phyloP scores from a whole-genome alignment of 106 monocot genomes.

The Platanthera zijinensis region DNA sequence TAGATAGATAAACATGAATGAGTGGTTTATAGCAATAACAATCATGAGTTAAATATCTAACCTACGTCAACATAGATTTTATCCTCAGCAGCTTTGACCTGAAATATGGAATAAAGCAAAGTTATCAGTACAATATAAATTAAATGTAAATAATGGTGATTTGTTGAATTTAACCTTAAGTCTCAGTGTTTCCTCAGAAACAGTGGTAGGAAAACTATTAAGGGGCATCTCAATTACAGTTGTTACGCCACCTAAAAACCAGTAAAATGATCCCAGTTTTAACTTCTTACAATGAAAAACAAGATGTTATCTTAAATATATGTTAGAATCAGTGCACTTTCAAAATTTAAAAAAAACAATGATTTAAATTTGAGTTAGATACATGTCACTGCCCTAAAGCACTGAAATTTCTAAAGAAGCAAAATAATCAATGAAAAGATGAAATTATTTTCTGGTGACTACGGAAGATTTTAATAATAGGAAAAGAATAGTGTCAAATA shows the following conservation, averaged over 20 bases:
- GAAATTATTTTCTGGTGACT: too few species aligned
- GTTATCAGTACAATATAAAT: not conserved
- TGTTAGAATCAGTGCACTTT: not conserved
- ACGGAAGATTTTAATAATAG: too few species aligned
- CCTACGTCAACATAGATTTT: slow-evolving; percentile 95
- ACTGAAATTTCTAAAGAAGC: not conserved
- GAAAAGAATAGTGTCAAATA: too few species aligned
- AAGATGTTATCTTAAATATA: not conserved
- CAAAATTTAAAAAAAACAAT: too few species aligned
- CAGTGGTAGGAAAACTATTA: slow-evolving; percentile 76
- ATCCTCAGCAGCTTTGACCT: slow-evolving; percentile 74
- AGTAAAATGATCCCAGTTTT: not conserved
- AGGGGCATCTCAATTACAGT: slow-evolving; percentile 98
- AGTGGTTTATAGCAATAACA: too few species aligned
- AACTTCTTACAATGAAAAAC: not conserved
- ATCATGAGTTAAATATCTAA: slow-evolving; percentile 17
- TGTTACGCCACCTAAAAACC: slow-evolving; percentile 82
- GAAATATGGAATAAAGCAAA: slow-evolving; percentile 15
- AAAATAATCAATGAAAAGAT: not conserved
- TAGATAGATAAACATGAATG: too few species aligned
- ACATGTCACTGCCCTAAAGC: not conserved
- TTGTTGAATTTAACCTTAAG: slow-evolving; percentile 52
- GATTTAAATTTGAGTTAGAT: too few species aligned
- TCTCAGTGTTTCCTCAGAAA: slow-evolving; percentile 72
- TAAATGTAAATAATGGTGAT: not conserved